Conservation (phyloP, 1,139 yeast genomes). For the Ogataea hybrid region DNA sequence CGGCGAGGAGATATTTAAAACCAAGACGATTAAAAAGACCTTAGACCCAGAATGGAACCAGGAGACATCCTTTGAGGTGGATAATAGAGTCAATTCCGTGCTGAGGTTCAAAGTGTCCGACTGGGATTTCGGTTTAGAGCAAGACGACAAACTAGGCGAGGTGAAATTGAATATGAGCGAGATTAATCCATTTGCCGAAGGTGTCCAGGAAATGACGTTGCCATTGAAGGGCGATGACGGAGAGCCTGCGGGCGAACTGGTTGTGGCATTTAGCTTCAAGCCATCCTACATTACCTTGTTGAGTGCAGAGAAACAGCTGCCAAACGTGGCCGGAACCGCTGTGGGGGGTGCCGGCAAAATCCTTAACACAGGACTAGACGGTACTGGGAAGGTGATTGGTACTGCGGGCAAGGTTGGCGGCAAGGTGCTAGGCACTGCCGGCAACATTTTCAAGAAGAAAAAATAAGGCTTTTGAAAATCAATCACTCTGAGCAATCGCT, state of each 20-base stretch:
- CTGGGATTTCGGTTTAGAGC: conserved; percentile 91
- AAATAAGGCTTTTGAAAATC: too few relatives aligned
- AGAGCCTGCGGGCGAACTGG: conserved; percentile 60
- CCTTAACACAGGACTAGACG: conserved; percentile 42
- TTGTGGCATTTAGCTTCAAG: conserved; percentile 57
- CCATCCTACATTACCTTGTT: conserved; percentile 65
- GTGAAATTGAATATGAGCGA: conserved; percentile 59
- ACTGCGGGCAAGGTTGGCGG: conserved; percentile 37
- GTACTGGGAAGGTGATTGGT: conserved; percentile 42
- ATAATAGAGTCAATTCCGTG: conserved; percentile 59
- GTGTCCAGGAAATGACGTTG: conserved; percentile 50
- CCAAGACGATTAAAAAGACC: conserved; percentile 81
- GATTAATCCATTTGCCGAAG: conserved; percentile 51
- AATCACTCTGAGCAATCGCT: neutral
- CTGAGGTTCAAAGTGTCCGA: conserved; percentile 65
- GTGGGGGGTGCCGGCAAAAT: conserved; percentile 43
- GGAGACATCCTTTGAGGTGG: conserved; percentile 46
- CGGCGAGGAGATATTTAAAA: conserved; percentile 63
- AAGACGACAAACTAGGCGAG: conserved; percentile 76
- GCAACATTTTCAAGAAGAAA: conserved; percentile 25
- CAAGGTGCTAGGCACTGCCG: conserved; percentile 46
- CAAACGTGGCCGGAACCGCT: conserved; percentile 29
- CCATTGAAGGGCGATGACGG: conserved; percentile 58
- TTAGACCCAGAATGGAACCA: conserved; percentile 82
- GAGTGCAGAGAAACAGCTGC: conserved; percentile 33